Evolutionary conservation across 2,329 filamentous ascomycete genomes (phyloP).

Genomic region (Exophiala aquamarina): DNA sequence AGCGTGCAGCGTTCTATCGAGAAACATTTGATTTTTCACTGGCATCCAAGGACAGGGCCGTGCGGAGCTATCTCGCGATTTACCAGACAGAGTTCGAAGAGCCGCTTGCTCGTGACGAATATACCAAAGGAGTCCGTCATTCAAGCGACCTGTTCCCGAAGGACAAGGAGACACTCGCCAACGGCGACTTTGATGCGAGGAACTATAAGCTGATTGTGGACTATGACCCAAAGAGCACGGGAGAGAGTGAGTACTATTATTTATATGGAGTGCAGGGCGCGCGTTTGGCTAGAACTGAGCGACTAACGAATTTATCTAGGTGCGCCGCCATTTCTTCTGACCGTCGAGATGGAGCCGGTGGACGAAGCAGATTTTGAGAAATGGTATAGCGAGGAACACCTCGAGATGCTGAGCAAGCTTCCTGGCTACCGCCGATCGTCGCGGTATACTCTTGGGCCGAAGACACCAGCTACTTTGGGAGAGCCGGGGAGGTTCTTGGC

Average conservation of each 20-base stretch:
- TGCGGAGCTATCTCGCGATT: conserved; percentile 72
- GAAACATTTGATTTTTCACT: conserved; percentile 14
- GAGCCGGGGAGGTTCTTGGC: conserved; percentile 57
- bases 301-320: conserved; percentile 38
- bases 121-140: conserved; percentile 52
- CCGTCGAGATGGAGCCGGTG: conserved; percentile 58
- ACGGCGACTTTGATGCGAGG: conserved; percentile 67
- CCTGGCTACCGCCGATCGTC: conserved; percentile 78
- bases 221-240: conserved; percentile 58
- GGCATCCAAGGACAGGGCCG: conserved; percentile 25
- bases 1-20: conserved; percentile 11
- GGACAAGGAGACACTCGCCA: conserved; percentile 60
- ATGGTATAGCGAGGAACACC: conserved; percentile 77
- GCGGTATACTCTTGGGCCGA: conserved; percentile 63
- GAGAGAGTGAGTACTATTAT: conserved; percentile 31
- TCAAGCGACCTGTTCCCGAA: conserved; percentile 55
- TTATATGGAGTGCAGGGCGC: no score
- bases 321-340: conserved; percentile 62
- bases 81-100: conserved; percentile 77
- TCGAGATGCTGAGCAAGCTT: conserved; percentile 68
- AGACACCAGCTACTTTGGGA: conserved; percentile 37
- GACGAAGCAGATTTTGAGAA: conserved; percentile 58
- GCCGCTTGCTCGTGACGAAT: conserved; percentile 65
- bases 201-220: conserved; percentile 66
- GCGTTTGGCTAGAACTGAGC: no score